Evolutionary conservation across 371 early-diverging fungal genomes (phyloP).

Genomic region (Thermomucor indicae-seudaticae): DNA sequence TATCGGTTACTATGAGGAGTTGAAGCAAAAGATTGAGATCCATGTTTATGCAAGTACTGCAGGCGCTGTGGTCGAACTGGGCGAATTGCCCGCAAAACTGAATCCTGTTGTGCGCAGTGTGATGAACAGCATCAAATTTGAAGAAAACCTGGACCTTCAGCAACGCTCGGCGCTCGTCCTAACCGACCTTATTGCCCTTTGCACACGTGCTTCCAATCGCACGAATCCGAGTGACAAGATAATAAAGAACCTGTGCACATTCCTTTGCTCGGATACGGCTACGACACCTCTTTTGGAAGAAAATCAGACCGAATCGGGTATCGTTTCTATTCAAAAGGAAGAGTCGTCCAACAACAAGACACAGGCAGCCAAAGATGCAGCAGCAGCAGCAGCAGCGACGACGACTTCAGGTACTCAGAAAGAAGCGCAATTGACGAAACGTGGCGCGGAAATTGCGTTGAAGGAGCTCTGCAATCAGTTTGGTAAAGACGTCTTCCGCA

Average conservation of each 20-base stretch:
- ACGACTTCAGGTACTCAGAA: constrained; percentile 39
- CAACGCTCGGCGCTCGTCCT: constrained; percentile 54
- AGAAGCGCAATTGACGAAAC: constrained; percentile 61
- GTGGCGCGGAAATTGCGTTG: constrained; percentile 81
- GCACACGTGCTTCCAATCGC: constrained; percentile 38
- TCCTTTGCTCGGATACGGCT: constrained; percentile 80
- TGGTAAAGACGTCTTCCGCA: constrained; percentile 64
- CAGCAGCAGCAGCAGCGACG: constrained; percentile 19
- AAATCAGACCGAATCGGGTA: constrained; percentile 54
- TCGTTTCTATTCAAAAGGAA: constrained; percentile 59
- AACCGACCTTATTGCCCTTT: constrained; percentile 53
- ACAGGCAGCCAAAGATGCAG: constrained; percentile 26
- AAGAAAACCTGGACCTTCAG: constrained; percentile 71
- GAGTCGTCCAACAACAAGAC: constrained; percentile 16
- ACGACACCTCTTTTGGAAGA: constrained; percentile 66
- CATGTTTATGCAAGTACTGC: constrained; percentile 76
- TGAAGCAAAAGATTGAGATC: constrained; percentile 66
- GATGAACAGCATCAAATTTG: constrained; percentile 86
- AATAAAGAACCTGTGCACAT: constrained; percentile 79
- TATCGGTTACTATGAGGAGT: constrained; percentile 60
- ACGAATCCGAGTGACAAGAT: constrained; percentile 79
- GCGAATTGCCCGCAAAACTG: constrained; percentile 76
- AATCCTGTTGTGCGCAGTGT: constrained; percentile 84
- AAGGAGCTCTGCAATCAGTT: constrained; percentile 68
- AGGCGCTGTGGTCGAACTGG: constrained; percentile 78